Percentiles rank a stretch among this genome's conserved stretches.
phyloP scores from a whole-genome alignment of 768 basidiomycete genomes.

The Mycena haematopus region DNA sequence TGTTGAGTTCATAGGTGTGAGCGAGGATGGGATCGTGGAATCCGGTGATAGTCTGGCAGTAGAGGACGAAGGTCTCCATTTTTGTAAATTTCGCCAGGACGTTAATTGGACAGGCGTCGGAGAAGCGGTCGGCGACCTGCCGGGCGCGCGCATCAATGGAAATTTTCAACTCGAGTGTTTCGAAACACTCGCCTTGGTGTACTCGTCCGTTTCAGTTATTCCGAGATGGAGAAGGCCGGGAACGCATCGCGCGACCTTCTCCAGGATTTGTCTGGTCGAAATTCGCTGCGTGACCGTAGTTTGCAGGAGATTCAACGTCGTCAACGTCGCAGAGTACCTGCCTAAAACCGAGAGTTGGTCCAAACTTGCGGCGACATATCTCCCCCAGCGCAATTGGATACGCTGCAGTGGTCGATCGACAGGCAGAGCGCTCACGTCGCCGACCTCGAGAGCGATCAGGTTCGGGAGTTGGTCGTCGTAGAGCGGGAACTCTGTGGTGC shows the following conservation, averaged over 20 bases:
- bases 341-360: conserved; percentile 6
- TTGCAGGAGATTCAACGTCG: conserved; percentile 20
- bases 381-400: conserved; percentile 17
- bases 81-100: conserved; percentile 3
- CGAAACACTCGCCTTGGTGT: background rate
- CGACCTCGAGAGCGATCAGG: conserved; percentile 24
- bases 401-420: conserved; percentile 18
- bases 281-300: background rate
- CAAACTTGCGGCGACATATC: background rate
- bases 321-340: conserved; percentile 21
- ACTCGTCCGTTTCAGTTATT: conserved; percentile 1
- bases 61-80: conserved; percentile 17
- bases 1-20: conserved; percentile 3
- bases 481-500: background rate
- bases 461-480: conserved; percentile 27
- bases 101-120: background rate
- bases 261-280: conserved; percentile 1
- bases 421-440: conserved; percentile 1
- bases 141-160: background rate
- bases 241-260: background rate
- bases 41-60: conserved; percentile 11
- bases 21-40: background rate
- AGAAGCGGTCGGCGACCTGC: background rate
- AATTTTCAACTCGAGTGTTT: background rate
- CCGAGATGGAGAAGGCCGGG: conserved; percentile 21